Evolutionary conservation across 2,329 filamentous ascomycete species (phyloP).

Genomic region (Neofusicoccum sp.): DNA sequence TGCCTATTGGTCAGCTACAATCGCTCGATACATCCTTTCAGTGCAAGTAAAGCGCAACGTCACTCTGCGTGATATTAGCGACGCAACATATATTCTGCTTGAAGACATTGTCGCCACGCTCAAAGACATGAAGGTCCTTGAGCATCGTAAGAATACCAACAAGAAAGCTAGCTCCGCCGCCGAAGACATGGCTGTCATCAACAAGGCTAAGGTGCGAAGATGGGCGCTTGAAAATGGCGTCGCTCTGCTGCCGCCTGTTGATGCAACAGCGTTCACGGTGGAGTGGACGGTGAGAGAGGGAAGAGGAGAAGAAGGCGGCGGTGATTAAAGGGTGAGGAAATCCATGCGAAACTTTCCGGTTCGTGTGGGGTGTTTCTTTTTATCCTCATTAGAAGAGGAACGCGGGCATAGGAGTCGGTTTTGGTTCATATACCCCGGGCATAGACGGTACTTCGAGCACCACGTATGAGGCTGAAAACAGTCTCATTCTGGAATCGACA

Average conservation of each 20-base stretch:
- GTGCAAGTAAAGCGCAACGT: slow-evolving; percentile 54
- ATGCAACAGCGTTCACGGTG: background rate
- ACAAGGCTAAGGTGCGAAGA: slow-evolving; percentile 19
- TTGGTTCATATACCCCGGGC: slow-evolving; percentile 11
- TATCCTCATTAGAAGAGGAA: background rate
- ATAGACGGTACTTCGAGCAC: slow-evolving; percentile 10
- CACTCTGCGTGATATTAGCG: slow-evolving; percentile 71
- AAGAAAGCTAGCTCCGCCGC: slow-evolving; percentile 1
- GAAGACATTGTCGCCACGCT: slow-evolving; percentile 83
- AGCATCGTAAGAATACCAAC: slow-evolving; percentile 1
- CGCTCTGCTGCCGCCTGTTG: slow-evolving; percentile 15
- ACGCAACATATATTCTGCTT: slow-evolving; percentile 77
- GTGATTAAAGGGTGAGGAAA: background rate
- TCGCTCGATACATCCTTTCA: slow-evolving; percentile 67
- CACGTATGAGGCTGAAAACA: background rate
- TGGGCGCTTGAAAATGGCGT: slow-evolving; percentile 19
- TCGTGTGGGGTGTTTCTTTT: background rate
- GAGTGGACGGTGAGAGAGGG: slow-evolving; percentile 10
- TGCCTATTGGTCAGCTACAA: slow-evolving; percentile 83
- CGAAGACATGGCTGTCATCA: slow-evolving; percentile 7
- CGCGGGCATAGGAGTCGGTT: background rate
- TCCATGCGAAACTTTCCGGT: background rate
- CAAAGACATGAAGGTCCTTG: slow-evolving; percentile 67
- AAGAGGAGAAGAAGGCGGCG: background rate
- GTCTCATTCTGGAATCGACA: background rate